Conservation (phyloP, 176 grass and related monocot species). For the Tillandsia leiboldiana region DNA sequence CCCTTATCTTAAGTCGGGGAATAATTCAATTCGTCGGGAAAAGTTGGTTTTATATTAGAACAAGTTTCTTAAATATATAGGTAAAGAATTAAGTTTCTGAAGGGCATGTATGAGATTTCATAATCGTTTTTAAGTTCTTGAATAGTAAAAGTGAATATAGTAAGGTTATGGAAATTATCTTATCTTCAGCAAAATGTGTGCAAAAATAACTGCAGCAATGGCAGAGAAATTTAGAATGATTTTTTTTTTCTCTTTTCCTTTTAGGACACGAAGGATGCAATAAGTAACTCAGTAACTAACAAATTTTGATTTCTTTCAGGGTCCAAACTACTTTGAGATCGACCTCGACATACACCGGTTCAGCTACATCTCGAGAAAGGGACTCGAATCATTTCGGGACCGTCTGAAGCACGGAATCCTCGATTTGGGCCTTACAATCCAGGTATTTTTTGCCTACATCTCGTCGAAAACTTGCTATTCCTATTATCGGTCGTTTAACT, state of each 20-base stretch:
- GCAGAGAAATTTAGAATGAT: not conserved
- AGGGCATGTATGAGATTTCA: too few relatives aligned
- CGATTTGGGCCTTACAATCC: slow-evolving; percentile 88
- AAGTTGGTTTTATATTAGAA: too few relatives aligned
- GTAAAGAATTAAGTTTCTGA: too few relatives aligned
- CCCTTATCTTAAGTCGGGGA: too few relatives aligned
- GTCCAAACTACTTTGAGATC: slow-evolving; percentile 85
- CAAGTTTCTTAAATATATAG: too few relatives aligned
- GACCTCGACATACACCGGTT: slow-evolving; percentile 98
- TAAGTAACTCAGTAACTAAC: too few relatives aligned
- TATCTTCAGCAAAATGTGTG: not conserved
- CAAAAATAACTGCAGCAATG: too few relatives aligned
- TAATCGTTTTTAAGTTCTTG: too few relatives aligned
- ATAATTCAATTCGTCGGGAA: too few relatives aligned
- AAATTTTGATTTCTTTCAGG: slow-evolving; percentile 34
- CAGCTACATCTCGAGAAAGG: slow-evolving; percentile 90
- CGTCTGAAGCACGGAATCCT: slow-evolving; percentile 77
- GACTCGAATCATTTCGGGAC: slow-evolving; percentile 82
- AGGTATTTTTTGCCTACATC: slow-evolving; percentile 30
- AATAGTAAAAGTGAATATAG: not conserved
- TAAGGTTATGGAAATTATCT: not conserved
- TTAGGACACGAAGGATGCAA: too few relatives aligned
- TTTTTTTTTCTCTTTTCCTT: not conserved
- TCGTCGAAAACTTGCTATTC: not conserved
- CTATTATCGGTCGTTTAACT: not conserved